Base-by-base conservation (phyloP, 129 eudicot species). In the Tanacetum coccineum region DNA sequence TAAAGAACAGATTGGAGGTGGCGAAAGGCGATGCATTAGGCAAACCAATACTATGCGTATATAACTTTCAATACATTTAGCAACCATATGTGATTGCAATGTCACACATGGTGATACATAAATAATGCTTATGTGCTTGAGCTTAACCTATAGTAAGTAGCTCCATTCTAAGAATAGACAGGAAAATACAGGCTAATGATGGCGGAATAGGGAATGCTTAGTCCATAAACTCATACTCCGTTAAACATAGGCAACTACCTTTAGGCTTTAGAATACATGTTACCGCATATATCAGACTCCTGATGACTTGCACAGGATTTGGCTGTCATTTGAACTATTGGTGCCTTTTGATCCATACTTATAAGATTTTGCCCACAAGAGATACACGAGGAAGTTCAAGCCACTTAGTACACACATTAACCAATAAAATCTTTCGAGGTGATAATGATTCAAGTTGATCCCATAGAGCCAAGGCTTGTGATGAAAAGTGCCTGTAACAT, bases 371-470 rank as follows among this genome's bases (percentile, higher is more conserved):
- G 97, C 90, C 97, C 97, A 90, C 26, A 84, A 17, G 70, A 90
- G 85, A 70, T 87, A 90, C 9, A 76, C 82, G 62, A 85, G 47
- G 76, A 91, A 91, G 81, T 87, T 91, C 57, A 83, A 12, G 19
- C 86, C 86, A 68, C 97, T 87, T 51, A 90, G 59, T n/a, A 65
- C 76, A 67, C 90, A 87, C 97, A 87, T 76, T 59, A 90, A 45
- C 97, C 95, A 84, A 77, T 90, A 90, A 70, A 87, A 90, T 57
- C 93, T 72, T 68, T 90, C 95, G 28, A 90, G 87, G 64, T 80
- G 95, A 79, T 84, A 87, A 30, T 82, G 87, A 61, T 90, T 90
- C 61, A 91, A 62, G 78, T 87, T 91, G n/a, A 82, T 84, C 4
- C 97, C 97, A 44, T 67, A 67, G 53, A 90, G 85, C 97, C 95